Conservation (phyloP, 2,329 filamentous ascomycete genomes). For the Fusarium musae region DNA sequence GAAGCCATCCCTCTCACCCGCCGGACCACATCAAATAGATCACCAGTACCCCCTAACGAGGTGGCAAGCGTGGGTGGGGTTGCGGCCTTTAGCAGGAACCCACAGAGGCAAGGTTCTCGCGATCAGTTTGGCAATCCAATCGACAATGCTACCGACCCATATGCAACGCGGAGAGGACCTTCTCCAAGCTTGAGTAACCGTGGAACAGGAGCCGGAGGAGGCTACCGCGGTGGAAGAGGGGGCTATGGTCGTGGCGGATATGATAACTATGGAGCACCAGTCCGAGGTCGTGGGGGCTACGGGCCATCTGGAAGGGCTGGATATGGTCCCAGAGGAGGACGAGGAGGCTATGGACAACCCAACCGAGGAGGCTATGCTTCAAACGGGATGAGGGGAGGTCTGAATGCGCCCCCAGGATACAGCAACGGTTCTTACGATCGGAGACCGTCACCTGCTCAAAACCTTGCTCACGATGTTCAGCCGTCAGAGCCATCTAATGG, state of each 20-base stretch:
- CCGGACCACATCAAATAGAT: slow-evolving; percentile 69
- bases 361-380: slow-evolving; percentile 48
- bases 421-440: slow-evolving; percentile 53
- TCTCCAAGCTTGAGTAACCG: slow-evolving; percentile 62
- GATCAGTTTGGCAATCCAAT: slow-evolving; percentile 75
- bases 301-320: slow-evolving; percentile 55
- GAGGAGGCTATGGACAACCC: slow-evolving; percentile 49
- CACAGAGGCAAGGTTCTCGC: slow-evolving; percentile 56
- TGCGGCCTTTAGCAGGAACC: slow-evolving; percentile 47
- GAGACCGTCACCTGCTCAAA: slow-evolving; percentile 51
- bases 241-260: slow-evolving; percentile 65
- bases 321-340: slow-evolving; percentile 55
- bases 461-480: slow-evolving; percentile 54
- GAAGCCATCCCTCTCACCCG: slow-evolving; percentile 78
- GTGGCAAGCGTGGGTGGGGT: slow-evolving; percentile 50
- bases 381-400: slow-evolving; percentile 46
- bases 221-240: slow-evolving; percentile 59
- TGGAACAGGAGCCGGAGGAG: slow-evolving; percentile 62
- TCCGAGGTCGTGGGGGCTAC: slow-evolving; percentile 57
- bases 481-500: slow-evolving; percentile 49
- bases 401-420: slow-evolving; percentile 58
- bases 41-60: slow-evolving; percentile 59
- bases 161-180: slow-evolving; percentile 58
- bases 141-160: slow-evolving; percentile 56
- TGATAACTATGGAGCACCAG: slow-evolving; percentile 57